Evolutionary conservation across 2,329 filamentous ascomycete species (phyloP).

Genomic region (Sporothrix globosa): DNA sequence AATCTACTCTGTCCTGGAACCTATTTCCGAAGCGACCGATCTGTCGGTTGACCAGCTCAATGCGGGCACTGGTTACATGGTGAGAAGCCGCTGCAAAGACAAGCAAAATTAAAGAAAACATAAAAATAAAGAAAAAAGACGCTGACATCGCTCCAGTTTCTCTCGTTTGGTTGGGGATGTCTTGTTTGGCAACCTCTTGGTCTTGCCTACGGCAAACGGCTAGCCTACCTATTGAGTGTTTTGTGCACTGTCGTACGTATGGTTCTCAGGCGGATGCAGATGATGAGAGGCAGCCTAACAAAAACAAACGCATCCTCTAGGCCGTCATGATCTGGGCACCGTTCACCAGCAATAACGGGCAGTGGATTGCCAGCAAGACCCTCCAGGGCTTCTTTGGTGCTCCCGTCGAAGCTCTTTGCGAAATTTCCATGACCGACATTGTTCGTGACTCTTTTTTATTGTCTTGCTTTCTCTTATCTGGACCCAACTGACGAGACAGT

Average conservation of each 20-base stretch:
- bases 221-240: not conserved
- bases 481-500: not conserved
- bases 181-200: not conserved
- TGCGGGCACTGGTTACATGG: conserved; percentile 9
- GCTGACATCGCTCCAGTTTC: not conserved
- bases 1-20: conserved; percentile 1
- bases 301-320: not conserved
- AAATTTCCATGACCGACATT: conserved; percentile 13
- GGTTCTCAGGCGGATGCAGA: too few relatives aligned
- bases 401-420: not conserved
- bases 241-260: conserved; percentile 6
- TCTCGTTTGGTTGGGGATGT: conserved; percentile 5
- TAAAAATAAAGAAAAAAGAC: too few relatives aligned
- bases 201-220: conserved; percentile 2
- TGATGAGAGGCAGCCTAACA: too few relatives aligned
- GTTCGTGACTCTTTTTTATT: not conserved
- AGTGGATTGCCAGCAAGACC: conserved; percentile 15
- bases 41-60: conserved; percentile 4
- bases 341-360: not conserved
- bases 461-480: not conserved
- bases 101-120: too few relatives aligned
- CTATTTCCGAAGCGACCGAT: not conserved
- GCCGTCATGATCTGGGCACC: conserved; percentile 1
- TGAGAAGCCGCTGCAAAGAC: not conserved
- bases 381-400: conserved; percentile 13